Base-by-base conservation (phyloP, 495 filamentous ascomycete species). In the Neurospora terricola region DNA sequence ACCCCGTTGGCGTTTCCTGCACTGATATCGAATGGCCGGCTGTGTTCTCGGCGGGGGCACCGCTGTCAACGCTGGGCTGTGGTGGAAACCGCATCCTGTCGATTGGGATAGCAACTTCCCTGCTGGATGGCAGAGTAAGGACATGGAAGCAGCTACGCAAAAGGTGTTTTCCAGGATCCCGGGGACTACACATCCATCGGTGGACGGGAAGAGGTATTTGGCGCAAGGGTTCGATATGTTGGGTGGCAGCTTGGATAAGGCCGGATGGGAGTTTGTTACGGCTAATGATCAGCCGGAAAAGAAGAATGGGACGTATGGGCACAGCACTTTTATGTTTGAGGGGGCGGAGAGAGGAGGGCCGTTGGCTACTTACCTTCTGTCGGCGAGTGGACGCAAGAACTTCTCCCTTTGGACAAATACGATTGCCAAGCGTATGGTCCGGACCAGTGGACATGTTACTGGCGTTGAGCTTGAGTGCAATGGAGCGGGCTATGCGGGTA, bases 101-200 rank as follows among this genome's bases (percentile, higher is more conserved):
- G 91, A 93, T 77, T 93, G 91, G 84, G 87, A 93, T 75, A 85
- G 86, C 75, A 90, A 91, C 77, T 94, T 92, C 81, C 91, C 91
- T 7, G 69, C 81, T 42, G 90, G 89, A 9, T 93, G 91, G 91
- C 88, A 90, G 76, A 85, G 87, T 45, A 78, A 84, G 9, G 89
- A 93, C 76, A 84, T 93, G 79, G 79, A 78, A 72, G 77, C 83
- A 66, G 86, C 91, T 38, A 87, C 87, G 23, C 79, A 84, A 8
- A 83, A 86, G 4, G 88, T 91, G 5, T 93, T 92, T 79, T 78
- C 82, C 34, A 85, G 88, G 62, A 92, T 92, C 74, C 90, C 91
- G 0, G 89, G 90, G n/a, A 92, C 90, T 37, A 87, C 88, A 73
- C 80, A 82, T 45, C 90, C 91, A 4, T 92, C 89, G 0, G 77